Percentiles rank a stretch among this genome's conserved stretches.
Conservation (phyloP, 305 asterid genomes). For the Fraxinus latifolia region DNA sequence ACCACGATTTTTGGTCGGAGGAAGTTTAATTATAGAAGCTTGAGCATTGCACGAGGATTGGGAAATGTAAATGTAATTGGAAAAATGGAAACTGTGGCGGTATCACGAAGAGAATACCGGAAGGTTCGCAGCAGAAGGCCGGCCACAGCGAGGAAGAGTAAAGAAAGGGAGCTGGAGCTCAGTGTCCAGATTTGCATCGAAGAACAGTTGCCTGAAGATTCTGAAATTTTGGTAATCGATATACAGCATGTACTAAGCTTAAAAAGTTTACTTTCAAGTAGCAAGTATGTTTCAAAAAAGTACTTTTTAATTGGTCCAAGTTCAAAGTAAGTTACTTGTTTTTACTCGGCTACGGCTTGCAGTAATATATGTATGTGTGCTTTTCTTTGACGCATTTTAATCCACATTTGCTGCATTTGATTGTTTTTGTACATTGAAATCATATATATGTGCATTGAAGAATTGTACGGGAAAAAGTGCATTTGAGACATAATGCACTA, state of each 20-base stretch:
- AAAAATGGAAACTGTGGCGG: constrained; percentile 30
- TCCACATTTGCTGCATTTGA: background rate
- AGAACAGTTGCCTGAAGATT: constrained; percentile 83
- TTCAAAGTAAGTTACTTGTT: background rate
- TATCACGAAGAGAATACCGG: constrained; percentile 66
- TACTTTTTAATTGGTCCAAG: background rate
- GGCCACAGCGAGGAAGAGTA: constrained; percentile 44
- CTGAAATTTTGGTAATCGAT: constrained; percentile 70
- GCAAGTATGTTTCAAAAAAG: background rate
- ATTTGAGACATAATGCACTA: background rate
- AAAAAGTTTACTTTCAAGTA: background rate
- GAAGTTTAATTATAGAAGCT: constrained; percentile 19
- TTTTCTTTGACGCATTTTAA: background rate
- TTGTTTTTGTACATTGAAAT: background rate
- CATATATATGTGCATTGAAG: background rate
- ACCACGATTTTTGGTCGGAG: constrained; percentile 26
- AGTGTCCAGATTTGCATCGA: constrained; percentile 78
- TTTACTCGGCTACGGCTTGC: background rate
- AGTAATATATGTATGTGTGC: background rate
- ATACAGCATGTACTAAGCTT: background rate
- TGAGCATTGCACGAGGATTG: constrained; percentile 34
- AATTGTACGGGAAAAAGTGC: background rate
- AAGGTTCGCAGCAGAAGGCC: constrained; percentile 47
- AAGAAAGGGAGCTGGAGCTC: constrained; percentile 72
- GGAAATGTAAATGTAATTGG: constrained; percentile 32